Percentiles rank a stretch among this genome's conserved stretches.
These are phyloP conservation scores for Magnolia changhungtana DNA, from an alignment of 164 flowering plant species.

Conservation along the genomic window DNA sequence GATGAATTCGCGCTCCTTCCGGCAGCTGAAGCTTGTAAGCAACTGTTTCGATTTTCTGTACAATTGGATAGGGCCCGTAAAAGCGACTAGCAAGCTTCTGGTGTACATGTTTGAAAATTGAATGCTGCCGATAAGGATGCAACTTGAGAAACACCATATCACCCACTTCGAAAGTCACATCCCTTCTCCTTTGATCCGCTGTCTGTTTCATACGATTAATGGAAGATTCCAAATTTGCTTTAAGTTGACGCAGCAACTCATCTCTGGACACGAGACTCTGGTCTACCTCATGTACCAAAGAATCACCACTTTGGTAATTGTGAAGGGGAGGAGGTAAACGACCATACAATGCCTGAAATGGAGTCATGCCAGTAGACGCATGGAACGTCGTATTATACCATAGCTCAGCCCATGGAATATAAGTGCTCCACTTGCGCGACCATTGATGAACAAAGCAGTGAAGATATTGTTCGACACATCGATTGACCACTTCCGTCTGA, in stretches of 20 bases:
- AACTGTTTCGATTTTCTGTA: background rate
- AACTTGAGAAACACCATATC: slow-evolving; percentile 5
- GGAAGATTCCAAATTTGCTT: background rate
- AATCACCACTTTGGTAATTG: background rate
- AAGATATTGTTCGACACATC: background rate
- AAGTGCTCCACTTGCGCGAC: background rate
- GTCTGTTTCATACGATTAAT: background rate
- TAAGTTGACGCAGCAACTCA: background rate
- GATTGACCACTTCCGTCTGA: slow-evolving; percentile 1
- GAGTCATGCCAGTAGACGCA: background rate
- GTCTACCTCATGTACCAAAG: background rate
- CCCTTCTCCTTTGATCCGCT: background rate
- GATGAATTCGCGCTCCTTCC: background rate
- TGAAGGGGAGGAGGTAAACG: background rate
- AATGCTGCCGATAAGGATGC: slow-evolving; percentile 2
- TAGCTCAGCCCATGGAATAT: background rate
- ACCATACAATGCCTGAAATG: background rate
- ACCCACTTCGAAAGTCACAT: background rate
- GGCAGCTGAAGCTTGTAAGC: slow-evolving; percentile 9
- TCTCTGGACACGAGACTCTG: background rate
- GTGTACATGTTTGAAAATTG: background rate
- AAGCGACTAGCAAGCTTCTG: slow-evolving; percentile 2
- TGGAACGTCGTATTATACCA: slow-evolving; percentile 1
- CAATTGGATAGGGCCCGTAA: slow-evolving; percentile 5
- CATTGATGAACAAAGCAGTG: background rate